These are phyloP conservation scores for Cronartium quercuum DNA, from an alignment of 1,284 basidiomycete genomes.

Conservation along the genomic window DNA sequence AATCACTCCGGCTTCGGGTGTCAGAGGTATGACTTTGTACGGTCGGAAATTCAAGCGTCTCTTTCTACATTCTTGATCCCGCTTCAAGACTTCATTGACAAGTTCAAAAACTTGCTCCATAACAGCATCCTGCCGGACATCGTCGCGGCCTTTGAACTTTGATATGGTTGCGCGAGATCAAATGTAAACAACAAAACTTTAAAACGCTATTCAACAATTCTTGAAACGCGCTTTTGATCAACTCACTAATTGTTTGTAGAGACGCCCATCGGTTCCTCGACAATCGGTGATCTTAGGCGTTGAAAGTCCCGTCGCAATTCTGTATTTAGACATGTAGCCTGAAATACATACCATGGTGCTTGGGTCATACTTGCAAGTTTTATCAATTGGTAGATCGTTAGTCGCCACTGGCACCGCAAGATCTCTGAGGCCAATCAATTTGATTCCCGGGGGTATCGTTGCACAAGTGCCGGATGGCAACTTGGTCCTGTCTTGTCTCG, in stretches of 20 bases:
- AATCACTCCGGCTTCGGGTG: conserved; percentile 72
- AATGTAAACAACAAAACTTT: background rate
- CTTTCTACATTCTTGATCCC: conserved; percentile 67
- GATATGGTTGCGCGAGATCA: background rate
- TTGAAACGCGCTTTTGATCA: conserved; percentile 17
- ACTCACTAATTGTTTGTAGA: conserved; percentile 74
- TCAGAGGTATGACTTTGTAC: conserved; percentile 83
- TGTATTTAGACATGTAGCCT: conserved; percentile 60
- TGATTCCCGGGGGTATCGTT: conserved; percentile 44
- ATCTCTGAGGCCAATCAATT: conserved; percentile 14
- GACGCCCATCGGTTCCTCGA: conserved; percentile 61
- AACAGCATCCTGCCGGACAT: conserved; percentile 91
- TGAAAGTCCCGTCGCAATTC: conserved; percentile 70
- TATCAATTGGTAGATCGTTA: conserved; percentile 63
- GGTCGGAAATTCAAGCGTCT: conserved; percentile 70
- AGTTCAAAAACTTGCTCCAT: conserved; percentile 97
- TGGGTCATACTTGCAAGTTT: conserved; percentile 61
- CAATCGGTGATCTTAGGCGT: conserved; percentile 75
- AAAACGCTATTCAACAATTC: background rate
- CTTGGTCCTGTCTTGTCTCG: conserved; percentile 39
- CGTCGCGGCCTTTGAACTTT: conserved; percentile 85
- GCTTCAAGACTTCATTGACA: conserved; percentile 69
- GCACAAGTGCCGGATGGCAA: conserved; percentile 41
- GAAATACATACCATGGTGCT: conserved; percentile 60
- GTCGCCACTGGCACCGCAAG: conserved; percentile 71